A percentile compares a stretch with the other conserved stretches of the same genome.
Conservation (phyloP, 2,329 filamentous ascomycete genomes). For the Xylariales sp. region DNA sequence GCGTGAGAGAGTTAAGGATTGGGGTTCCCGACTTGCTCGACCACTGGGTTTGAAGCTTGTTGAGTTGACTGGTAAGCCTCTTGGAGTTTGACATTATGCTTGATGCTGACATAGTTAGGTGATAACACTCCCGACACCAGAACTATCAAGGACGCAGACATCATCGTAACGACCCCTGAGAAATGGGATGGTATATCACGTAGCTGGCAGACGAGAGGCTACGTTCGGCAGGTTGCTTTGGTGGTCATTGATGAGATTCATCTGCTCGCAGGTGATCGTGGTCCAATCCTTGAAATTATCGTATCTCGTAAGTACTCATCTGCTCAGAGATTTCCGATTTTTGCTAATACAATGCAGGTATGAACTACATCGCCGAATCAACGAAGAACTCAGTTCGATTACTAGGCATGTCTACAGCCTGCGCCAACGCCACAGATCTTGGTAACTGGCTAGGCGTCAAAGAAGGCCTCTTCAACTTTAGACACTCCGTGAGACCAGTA, state of each 20-base stretch:
- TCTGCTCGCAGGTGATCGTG: constrained; percentile 90
- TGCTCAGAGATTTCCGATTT: constrained; percentile 21
- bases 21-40: constrained; percentile 74
- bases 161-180: constrained; percentile 98
- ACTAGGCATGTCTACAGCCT: constrained; percentile 98
- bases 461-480: constrained; percentile 92
- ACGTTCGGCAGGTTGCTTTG: constrained; percentile 88
- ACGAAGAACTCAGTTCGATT: constrained; percentile 85
- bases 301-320: constrained; percentile 57
- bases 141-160: constrained; percentile 91
- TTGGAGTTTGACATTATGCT: background rate
- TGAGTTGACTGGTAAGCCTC: constrained; percentile 68
- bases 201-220: constrained; percentile 96
- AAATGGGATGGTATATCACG: constrained; percentile 99
- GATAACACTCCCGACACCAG: constrained; percentile 97
- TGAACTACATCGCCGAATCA: constrained; percentile 98
- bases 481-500: constrained; percentile 93
- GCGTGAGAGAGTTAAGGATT: constrained; percentile 92
- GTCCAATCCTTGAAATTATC: constrained; percentile 97
- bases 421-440: constrained; percentile 89
- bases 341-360: constrained; percentile 31
- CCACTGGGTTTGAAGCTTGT: constrained; percentile 88
- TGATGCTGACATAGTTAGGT: constrained; percentile 39
- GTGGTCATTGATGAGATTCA: constrained; percentile 99
- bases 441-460: constrained; percentile 97